Evolutionary conservation across 2,329 filamentous ascomycete species (phyloP).

Genomic region (Aspergillus candidus): DNA sequence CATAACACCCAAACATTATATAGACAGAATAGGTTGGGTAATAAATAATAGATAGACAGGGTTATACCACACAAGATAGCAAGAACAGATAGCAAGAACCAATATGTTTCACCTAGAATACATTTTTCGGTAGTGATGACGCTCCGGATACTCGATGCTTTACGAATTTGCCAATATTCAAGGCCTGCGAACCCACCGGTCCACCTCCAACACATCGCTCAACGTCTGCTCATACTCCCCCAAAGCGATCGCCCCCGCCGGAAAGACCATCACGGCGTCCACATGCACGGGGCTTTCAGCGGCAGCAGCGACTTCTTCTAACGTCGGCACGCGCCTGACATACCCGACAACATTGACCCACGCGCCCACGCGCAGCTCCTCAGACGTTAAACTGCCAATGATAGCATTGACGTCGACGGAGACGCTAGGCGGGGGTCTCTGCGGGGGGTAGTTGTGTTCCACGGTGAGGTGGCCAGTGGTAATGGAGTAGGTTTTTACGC

Average conservation of each 20-base stretch:
- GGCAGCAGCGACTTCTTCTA: not conserved
- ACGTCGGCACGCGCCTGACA: slow-evolving; percentile 37
- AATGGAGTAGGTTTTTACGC: slow-evolving; percentile 55
- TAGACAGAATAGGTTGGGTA: not conserved
- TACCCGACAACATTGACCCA: slow-evolving; percentile 92
- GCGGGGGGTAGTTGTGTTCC: slow-evolving; percentile 56
- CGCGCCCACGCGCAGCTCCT: slow-evolving; percentile 64
- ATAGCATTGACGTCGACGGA: slow-evolving; percentile 67
- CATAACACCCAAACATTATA: not conserved
- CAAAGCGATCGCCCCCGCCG: slow-evolving; percentile 65
- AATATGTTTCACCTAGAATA: no score
- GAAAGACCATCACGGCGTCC: slow-evolving; percentile 73
- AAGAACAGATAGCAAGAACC: no score
- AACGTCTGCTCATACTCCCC: slow-evolving; percentile 63
- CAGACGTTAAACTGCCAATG: slow-evolving; percentile 57
- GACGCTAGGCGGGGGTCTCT: slow-evolving; percentile 41
- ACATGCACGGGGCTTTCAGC: slow-evolving; percentile 44
- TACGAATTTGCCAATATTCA: not conserved
- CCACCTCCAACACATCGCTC: slow-evolving; percentile 31
- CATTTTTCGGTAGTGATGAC: not conserved
- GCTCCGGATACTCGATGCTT: not conserved
- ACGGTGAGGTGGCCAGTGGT: slow-evolving; percentile 58
- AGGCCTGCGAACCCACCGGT: slow-evolving; percentile 21
- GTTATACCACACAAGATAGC: no score
- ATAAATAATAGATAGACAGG: slow-evolving; percentile 2